These are phyloP conservation scores for Vitis hybrid DNA, from an alignment of 177 flowering plant genomes.

Conservation along the genomic window DNA sequence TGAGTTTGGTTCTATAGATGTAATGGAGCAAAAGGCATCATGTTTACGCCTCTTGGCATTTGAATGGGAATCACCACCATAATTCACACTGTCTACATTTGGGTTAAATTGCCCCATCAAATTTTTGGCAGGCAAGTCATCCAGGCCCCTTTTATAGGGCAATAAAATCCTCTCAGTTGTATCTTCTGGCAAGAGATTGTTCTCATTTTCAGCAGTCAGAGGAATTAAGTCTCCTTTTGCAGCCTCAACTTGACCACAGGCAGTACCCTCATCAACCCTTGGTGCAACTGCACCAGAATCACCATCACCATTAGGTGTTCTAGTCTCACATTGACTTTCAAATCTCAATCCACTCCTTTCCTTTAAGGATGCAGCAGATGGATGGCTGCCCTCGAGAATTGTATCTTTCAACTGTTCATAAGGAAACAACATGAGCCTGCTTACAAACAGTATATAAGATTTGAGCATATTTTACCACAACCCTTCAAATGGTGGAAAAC, in stretches of 20 bases:
- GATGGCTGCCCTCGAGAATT: constrained; percentile 38
- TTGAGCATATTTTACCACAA: neutral
- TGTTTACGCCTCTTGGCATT: constrained; percentile 30
- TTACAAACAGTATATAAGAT: neutral
- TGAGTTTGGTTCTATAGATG: constrained; percentile 10
- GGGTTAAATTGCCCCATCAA: neutral
- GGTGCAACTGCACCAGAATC: constrained; percentile 6
- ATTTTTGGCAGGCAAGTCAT: constrained; percentile 15
- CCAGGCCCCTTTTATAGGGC: constrained; percentile 27
- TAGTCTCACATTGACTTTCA: constrained; percentile 7
- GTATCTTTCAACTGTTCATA: constrained; percentile 53
- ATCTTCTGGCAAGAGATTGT: constrained; percentile 10
- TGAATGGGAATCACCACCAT: constrained; percentile 11
- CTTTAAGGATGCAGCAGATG: constrained; percentile 32
- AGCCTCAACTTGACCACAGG: constrained; percentile 7
- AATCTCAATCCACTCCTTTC: constrained; percentile 33
- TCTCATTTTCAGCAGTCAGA: constrained; percentile 18
- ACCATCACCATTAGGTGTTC: constrained; percentile 8
- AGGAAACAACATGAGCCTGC: constrained; percentile 2
- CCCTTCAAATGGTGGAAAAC: neutral
- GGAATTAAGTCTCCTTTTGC: constrained; percentile 6
- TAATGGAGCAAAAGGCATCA: neutral
- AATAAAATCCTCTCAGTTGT: constrained; percentile 6
- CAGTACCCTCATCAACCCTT: constrained; percentile 7
- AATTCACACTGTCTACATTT: neutral